Conservation (phyloP, 805 yeast genomes). For the Ogataea polymorpha region DNA sequence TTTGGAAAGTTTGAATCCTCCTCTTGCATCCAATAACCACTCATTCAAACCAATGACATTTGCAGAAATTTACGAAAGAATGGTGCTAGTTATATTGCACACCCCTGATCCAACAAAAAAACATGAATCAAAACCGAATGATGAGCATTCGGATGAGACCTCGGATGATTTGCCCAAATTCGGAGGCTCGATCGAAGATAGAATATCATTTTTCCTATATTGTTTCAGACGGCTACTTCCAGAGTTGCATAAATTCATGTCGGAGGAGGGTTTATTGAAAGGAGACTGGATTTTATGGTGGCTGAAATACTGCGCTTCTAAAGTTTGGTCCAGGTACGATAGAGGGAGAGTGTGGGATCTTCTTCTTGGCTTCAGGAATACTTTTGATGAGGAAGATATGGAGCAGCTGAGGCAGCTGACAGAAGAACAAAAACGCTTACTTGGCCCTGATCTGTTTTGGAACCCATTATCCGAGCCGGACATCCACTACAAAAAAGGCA, state of each 20-base stretch:
- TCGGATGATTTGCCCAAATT: constrained; percentile 24
- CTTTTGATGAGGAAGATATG: constrained; percentile 24
- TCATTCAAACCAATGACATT: constrained; percentile 46
- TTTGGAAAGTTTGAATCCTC: constrained; percentile 19
- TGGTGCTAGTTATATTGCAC: constrained; percentile 72
- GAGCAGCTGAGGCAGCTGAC: constrained; percentile 20
- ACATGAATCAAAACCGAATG: constrained; percentile 17
- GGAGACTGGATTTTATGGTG: constrained; percentile 95
- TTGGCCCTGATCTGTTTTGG: constrained; percentile 68
- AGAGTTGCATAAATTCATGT: constrained; percentile 69
- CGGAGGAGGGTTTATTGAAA: constrained; percentile 74
- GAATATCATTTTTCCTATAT: constrained; percentile 65
- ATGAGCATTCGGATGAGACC: constrained; percentile 7
- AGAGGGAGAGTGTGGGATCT: constrained; percentile 90
- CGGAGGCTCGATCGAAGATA: constrained; percentile 64
- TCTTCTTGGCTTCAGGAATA: constrained; percentile 70
- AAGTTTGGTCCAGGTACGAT: constrained; percentile 76
- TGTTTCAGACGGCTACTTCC: constrained; percentile 64
- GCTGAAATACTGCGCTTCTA: constrained; percentile 87
- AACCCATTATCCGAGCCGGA: constrained; percentile 36
- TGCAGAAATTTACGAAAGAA: constrained; percentile 69
- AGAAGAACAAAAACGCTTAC: constrained; percentile 22
- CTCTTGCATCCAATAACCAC: constrained; percentile 13
- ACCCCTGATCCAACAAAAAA: constrained; percentile 50
- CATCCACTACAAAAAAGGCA: constrained; percentile 16